Evolutionary conservation across 148 eudicot genomes (phyloP).

Genomic region (Persicaria maculosa): DNA sequence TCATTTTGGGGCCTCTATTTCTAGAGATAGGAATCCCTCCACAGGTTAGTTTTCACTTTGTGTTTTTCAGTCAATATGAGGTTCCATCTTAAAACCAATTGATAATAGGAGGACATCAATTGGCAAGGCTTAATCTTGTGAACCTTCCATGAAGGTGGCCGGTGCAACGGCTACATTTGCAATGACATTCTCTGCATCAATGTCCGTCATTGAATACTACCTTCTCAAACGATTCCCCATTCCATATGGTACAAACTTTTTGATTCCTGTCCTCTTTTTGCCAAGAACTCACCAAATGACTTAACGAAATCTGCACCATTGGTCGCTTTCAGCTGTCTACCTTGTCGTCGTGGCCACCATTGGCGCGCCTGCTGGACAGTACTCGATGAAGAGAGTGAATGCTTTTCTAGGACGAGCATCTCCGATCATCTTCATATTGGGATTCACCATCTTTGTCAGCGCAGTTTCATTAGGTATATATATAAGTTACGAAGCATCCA

Average conservation of each 20-base stretch:
- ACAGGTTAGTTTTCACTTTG: slow-evolving; percentile 24
- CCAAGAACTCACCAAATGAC: background rate
- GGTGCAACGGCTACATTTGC: slow-evolving; percentile 70
- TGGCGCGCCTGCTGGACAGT: slow-evolving; percentile 56
- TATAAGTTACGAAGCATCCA: background rate
- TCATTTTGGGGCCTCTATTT: slow-evolving; percentile 56
- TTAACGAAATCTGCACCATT: background rate
- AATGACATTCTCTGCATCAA: slow-evolving; percentile 62
- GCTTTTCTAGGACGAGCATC: slow-evolving; percentile 53
- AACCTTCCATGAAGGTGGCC: slow-evolving; percentile 32
- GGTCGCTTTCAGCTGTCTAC: slow-evolving; percentile 36
- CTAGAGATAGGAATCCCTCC: slow-evolving; percentile 65
- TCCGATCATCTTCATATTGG: slow-evolving; percentile 54
- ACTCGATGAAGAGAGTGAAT: slow-evolving; percentile 45
- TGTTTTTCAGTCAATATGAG: too few species aligned
- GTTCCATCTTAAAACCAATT: background rate
- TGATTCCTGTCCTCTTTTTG: background rate
- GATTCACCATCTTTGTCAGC: slow-evolving; percentile 52
- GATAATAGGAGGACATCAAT: background rate
- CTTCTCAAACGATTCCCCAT: slow-evolving; percentile 58
- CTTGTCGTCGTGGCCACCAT: slow-evolving; percentile 47
- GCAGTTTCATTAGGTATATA: slow-evolving; percentile 53
- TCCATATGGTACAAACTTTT: slow-evolving; percentile 38
- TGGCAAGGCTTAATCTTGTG: too few species aligned
- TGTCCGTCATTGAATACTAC: slow-evolving; percentile 63